Evolutionary conservation across 371 early-diverging fungal species (phyloP), one percentile per base, ranked within the genome.

Genomic region (Rhizopus arrhizus): DNA sequence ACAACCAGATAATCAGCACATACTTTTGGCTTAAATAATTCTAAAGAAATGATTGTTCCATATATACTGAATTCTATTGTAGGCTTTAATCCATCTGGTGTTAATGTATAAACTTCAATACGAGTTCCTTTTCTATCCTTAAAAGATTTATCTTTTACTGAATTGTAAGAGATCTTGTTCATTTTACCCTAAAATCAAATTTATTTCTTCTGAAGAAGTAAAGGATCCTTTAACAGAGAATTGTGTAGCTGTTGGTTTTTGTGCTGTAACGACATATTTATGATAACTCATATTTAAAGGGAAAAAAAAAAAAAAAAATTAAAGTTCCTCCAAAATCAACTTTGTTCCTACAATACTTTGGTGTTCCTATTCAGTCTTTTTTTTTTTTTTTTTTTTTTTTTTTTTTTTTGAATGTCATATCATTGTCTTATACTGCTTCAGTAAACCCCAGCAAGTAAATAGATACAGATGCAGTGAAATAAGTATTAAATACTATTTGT

Each of bases 141-240:
- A 11, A 29, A 5, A 46, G 16, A 12, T 47, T 42, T 49, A 50
- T 34, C 42, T 51, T 34, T 51, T 1, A 15, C 41, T 12, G 32
- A 12, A 42, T 29, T 28, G 16, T 3, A 12, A 29, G 48, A 29
- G 48, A 36, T 22, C 16, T 12, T 43, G 41, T 32, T 22, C n/a
- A 29, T 4, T 66, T 60, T 84, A 90, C 92, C 88, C 81, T 49
- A 92, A 70, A 52, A 92, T 78, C 62, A 91, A 73, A 64, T 91
- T 90, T 31, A 76, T 73, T 52, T 87, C 88, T 36, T 75, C 58
- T 33, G 85, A 83, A 28, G 82, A 80, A 22, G 88, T 90, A 63
- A 91, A 89, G 16, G 75, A 73, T 15, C 87, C 89, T 57, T 82
- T 84, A 40, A 86, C 78, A 34, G 88, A 79, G 45, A 74, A 78